A percentile compares a stretch with the other conserved stretches of the same genome.
Conservation (phyloP, 140 eudicot genomes). For the Senecio squalidus region DNA sequence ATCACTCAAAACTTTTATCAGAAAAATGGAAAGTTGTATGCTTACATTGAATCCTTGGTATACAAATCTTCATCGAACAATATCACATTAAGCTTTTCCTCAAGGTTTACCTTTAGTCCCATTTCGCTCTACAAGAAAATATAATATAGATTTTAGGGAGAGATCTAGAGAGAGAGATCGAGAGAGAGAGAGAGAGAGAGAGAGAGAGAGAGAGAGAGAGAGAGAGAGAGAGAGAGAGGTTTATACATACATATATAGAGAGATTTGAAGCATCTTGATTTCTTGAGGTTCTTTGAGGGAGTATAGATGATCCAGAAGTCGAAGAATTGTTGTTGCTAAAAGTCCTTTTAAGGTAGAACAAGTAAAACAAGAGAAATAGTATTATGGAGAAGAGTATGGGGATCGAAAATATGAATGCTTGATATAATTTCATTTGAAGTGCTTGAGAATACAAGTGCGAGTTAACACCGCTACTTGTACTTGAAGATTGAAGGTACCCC, state of each 20-base stretch:
- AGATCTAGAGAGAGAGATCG: not conserved
- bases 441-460: conserved; percentile 61
- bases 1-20: not conserved
- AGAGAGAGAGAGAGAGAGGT: conserved; percentile 13
- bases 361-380: conserved; percentile 60
- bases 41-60: conserved; percentile 47
- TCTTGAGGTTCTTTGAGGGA: conserved; percentile 18
- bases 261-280: conserved; percentile 29
- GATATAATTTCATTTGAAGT: conserved; percentile 56
- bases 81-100: conserved; percentile 49
- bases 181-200: too few species aligned
- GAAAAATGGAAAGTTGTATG: conserved; percentile 18
- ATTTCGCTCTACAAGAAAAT: conserved; percentile 23
- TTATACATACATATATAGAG: conserved; percentile 25
- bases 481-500: conserved; percentile 50
- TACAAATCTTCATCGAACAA: conserved; percentile 40
- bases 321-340: conserved; percentile 27
- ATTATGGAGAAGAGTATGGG: conserved; percentile 67
- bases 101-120: conserved; percentile 40
- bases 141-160: not conserved
- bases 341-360: conserved; percentile 58
- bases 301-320: conserved; percentile 22
- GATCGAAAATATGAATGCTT: conserved; percentile 66
- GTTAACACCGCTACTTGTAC: conserved; percentile 29
- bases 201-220: conserved; percentile 15